These are phyloP conservation scores for Fraxinus velutina DNA, from an alignment of 305 asterid genomes.

Conservation along the genomic window DNA sequence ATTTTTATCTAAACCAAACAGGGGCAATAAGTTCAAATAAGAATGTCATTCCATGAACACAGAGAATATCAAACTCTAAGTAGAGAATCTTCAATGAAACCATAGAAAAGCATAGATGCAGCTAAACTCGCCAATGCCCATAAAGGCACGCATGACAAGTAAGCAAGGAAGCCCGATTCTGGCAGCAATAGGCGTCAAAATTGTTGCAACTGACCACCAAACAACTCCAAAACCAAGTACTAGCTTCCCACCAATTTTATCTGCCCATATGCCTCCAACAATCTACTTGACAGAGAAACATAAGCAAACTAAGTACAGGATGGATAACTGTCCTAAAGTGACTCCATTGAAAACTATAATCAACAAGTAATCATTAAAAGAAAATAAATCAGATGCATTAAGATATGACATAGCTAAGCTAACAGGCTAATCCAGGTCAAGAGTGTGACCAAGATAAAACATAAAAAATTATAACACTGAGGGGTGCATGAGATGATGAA, in stretches of 20 bases:
- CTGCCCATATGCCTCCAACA: constrained; percentile 99
- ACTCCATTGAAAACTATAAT: background rate
- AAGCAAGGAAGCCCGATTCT: constrained; percentile 62
- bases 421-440: background rate
- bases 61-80: background rate
- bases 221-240: constrained; percentile 95
- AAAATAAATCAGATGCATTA: background rate
- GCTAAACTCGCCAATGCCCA: constrained; percentile 98
- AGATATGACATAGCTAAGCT: background rate
- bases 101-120: constrained; percentile 22
- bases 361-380: background rate
- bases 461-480: background rate
- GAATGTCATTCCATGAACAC: background rate
- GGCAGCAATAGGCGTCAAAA: constrained; percentile 64
- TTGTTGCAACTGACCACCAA: constrained; percentile 97
- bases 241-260: constrained; percentile 87
- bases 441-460: background rate
- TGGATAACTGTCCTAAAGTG: background rate
- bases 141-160: constrained; percentile 83
- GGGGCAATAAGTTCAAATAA: background rate
- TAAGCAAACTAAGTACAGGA: constrained; percentile 8
- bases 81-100: background rate
- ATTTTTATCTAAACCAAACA: background rate
- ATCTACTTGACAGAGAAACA: constrained; percentile 39
- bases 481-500: background rate